A percentile compares a stretch with the other conserved stretches of the same genome.
These are phyloP conservation scores for Phytophthora pinifolia DNA, from an alignment of 352 stramenopile genomes.

Conservation along the genomic window DNA sequence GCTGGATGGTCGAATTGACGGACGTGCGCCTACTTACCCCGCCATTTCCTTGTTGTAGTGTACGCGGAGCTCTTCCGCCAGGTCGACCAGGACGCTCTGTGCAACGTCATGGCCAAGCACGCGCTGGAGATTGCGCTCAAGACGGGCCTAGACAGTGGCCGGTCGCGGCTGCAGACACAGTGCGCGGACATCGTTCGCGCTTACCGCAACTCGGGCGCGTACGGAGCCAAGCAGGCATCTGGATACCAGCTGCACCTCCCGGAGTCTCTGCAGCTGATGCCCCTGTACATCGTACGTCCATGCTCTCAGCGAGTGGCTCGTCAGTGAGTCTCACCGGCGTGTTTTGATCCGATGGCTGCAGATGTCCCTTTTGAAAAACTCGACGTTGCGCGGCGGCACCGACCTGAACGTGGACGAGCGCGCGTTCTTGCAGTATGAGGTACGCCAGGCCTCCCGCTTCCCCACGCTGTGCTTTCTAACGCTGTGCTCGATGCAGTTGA, in stretches of 20 bases:
- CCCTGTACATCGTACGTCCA: conserved; percentile 92
- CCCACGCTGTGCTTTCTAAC: conserved; percentile 7
- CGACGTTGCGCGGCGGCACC: conserved; percentile 94
- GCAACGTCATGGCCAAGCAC: conserved; percentile 95
- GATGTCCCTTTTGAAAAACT: conserved; percentile 98
- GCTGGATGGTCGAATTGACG: neutral
- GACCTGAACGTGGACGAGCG: conserved; percentile 97
- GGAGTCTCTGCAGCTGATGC: conserved; percentile 93
- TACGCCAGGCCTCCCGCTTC: conserved; percentile 15
- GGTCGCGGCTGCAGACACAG: conserved; percentile 90
- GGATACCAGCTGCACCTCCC: conserved; percentile 85
- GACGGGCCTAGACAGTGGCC: conserved; percentile 93
- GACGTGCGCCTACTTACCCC: neutral
- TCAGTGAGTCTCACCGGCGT: conserved; percentile 6
- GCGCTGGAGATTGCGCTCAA: conserved; percentile 95
- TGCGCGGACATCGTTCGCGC: conserved; percentile 94
- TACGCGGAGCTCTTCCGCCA: conserved; percentile 91
- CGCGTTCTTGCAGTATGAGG: conserved; percentile 90
- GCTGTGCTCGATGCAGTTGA: conserved; percentile 54
- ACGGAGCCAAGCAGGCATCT: conserved; percentile 65
- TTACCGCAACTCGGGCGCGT: conserved; percentile 82
- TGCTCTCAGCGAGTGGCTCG: conserved; percentile 1
- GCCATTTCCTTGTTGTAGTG: conserved; percentile 40
- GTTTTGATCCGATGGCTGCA: conserved; percentile 31
- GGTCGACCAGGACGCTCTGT: conserved; percentile 93